A percentile compares a stretch with the other conserved stretches of the same genome.
Conservation (phyloP, 176 grass and related monocot genomes). For the Chrysopogon serrulatus region DNA sequence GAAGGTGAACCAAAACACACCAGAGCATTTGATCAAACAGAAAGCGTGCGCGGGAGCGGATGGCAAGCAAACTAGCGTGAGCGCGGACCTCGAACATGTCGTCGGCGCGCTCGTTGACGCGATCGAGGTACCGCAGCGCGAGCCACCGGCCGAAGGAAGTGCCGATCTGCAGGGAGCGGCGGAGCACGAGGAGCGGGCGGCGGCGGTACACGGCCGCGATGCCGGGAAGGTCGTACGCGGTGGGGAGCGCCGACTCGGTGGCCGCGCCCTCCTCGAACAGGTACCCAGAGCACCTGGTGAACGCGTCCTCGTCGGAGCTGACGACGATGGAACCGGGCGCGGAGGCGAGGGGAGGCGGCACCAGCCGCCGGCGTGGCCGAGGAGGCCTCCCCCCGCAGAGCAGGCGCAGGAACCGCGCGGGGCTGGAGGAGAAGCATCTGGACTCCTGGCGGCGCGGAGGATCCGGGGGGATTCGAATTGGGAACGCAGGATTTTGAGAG, state of each 20-base stretch:
- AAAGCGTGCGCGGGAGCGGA: not conserved
- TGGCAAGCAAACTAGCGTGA: not conserved
- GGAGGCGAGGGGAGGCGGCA: conserved; percentile 3
- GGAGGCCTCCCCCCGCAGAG: not conserved
- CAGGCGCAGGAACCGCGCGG: not conserved
- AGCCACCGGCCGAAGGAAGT: conserved; percentile 88
- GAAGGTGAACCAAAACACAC: not conserved
- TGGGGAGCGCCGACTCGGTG: conserved; percentile 58
- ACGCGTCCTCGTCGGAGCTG: conserved; percentile 58
- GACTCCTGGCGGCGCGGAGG: not conserved
- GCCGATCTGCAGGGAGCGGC: conserved; percentile 68
- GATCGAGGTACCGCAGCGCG: conserved; percentile 61
- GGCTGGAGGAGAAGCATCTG: conserved; percentile 15
- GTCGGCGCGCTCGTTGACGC: conserved; percentile 56
- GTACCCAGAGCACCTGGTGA: conserved; percentile 90
- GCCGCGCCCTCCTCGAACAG: conserved; percentile 63
- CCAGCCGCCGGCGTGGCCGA: conserved; percentile 7
- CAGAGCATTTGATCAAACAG: conserved; percentile 23
- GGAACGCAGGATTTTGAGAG: not conserved
- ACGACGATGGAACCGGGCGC: not conserved
- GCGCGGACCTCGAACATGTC: conserved; percentile 70
- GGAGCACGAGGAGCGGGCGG: conserved; percentile 81
- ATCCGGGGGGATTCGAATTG: conserved; percentile 2
- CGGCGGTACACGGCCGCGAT: conserved; percentile 72
- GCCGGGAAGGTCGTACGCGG: conserved; percentile 38